These are phyloP conservation scores for Stramenopiles sp. DNA, from an alignment of 352 stramenopile genomes.

Conservation along the genomic window DNA sequence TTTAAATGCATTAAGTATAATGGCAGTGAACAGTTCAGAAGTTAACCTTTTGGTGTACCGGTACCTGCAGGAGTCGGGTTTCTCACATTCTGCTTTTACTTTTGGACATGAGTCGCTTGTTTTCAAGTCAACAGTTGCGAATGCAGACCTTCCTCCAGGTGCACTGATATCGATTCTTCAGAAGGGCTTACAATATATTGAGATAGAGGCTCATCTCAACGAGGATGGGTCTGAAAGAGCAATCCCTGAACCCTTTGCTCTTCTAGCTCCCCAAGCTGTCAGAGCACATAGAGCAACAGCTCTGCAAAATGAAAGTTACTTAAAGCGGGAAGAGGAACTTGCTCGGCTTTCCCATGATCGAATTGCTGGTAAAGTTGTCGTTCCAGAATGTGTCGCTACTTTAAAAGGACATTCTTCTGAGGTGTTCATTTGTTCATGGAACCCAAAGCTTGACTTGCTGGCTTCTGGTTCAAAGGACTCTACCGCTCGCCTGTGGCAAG, in stretches of 20 bases:
- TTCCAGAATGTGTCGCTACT: slow-evolving; percentile 13
- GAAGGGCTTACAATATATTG: slow-evolving; percentile 86
- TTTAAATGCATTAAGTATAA: no score
- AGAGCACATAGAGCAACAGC: no score
- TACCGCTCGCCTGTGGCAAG: slow-evolving; percentile 74
- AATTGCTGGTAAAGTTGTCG: background rate
- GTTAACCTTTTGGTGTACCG: slow-evolving; percentile 94
- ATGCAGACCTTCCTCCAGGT: slow-evolving; percentile 75
- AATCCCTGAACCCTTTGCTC: no score
- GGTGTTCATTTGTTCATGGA: slow-evolving; percentile 93
- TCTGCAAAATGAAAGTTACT: no score
- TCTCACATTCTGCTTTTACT: slow-evolving; percentile 91
- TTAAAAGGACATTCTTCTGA: slow-evolving; percentile 36
- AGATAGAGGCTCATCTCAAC: slow-evolving; percentile 66
- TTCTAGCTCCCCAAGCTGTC: no score
- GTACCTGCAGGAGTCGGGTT: slow-evolving; percentile 88
- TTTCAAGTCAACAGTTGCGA: slow-evolving; percentile 68
- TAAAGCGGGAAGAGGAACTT: no score
- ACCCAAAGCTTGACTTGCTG: slow-evolving; percentile 77
- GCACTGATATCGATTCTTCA: slow-evolving; percentile 93
- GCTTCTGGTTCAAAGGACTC: slow-evolving; percentile 85
- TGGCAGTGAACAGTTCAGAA: slow-evolving; percentile 80
- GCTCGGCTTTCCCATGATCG: no score
- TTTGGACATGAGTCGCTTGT: slow-evolving; percentile 93
- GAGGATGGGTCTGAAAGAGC: no score